phyloP scores from a whole-genome alignment of 768 basidiomycete species.

The Boletus sensibilis region DNA sequence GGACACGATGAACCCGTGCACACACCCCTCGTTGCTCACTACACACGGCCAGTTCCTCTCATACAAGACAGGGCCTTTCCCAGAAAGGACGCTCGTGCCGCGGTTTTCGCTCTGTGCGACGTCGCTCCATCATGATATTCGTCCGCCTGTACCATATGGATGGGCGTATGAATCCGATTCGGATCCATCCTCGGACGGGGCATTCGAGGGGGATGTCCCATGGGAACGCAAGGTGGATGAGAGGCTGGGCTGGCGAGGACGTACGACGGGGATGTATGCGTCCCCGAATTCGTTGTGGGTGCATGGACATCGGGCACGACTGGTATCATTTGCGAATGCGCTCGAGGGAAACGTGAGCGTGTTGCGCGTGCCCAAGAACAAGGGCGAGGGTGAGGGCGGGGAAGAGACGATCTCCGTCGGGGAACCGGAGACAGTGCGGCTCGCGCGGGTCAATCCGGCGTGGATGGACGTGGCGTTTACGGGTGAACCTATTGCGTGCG shows the following conservation, averaged over 20 bases:
- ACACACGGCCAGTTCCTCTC: constrained; percentile 55
- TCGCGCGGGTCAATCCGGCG: constrained; percentile 47
- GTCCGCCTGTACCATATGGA: constrained; percentile 45
- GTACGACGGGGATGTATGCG: constrained; percentile 64
- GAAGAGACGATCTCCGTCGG: constrained; percentile 35
- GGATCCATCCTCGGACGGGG: constrained; percentile 10
- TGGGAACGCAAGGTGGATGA: constrained; percentile 67
- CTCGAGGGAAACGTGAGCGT: constrained; percentile 40
- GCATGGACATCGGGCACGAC: constrained; percentile 47
- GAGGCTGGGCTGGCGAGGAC: constrained; percentile 69
- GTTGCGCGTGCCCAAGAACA: constrained; percentile 31
- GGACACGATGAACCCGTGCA: constrained; percentile 38
- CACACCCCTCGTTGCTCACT: constrained; percentile 33
- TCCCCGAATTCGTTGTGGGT: constrained; percentile 43
- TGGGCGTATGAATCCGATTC: constrained; percentile 44
- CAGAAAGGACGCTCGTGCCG: constrained; percentile 44
- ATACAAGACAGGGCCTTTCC: constrained; percentile 44
- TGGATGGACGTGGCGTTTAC: constrained; percentile 63
- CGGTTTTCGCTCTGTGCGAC: constrained; percentile 55
- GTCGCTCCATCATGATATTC: constrained; percentile 54
- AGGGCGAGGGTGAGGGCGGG: not conserved
- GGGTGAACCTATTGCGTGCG: constrained; percentile 45
- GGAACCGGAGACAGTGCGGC: constrained; percentile 31
- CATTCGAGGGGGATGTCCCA: constrained; percentile 48
- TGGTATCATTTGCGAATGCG: constrained; percentile 45